Percentiles rank a stretch among this genome's conserved stretches.
phyloP scores from a whole-genome alignment of 164 flowering plant species.

The Dillenia suffruticosa region DNA sequence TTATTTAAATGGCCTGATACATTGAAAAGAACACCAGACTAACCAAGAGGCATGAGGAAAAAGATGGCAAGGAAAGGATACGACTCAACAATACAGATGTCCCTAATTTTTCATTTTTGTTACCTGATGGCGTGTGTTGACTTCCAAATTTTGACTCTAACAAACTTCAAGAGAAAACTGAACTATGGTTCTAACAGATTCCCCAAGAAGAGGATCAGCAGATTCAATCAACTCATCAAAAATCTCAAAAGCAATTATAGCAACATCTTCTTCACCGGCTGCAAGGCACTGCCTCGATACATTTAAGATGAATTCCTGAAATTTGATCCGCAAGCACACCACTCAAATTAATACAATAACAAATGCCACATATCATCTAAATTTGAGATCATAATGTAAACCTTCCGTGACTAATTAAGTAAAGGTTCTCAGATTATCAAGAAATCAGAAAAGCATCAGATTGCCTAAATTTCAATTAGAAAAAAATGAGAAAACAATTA shows the following conservation, averaged over 20 bases:
- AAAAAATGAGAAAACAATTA: no score
- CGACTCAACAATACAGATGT: no score
- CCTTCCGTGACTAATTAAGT: no score
- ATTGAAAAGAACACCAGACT: slow-evolving; percentile 13
- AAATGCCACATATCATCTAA: no score
- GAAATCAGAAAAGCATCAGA: no score
- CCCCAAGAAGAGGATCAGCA: slow-evolving; percentile 97
- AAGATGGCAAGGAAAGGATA: neutral
- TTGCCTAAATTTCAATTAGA: no score
- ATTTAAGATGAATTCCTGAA: slow-evolving; percentile 84
- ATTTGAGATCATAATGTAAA: no score
- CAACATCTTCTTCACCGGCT: slow-evolving; percentile 91
- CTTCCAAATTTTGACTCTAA: slow-evolving; percentile 74
- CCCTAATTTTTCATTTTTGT: neutral
- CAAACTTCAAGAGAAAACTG: slow-evolving; percentile 98
- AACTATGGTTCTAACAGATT: slow-evolving; percentile 83
- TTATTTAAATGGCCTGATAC: slow-evolving; percentile 86
- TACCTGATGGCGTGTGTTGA: slow-evolving; percentile 94
- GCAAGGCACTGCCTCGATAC: slow-evolving; percentile 87
- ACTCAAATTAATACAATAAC: no score
- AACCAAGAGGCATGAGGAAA: slow-evolving; percentile 1
- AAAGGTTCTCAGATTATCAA: no score
- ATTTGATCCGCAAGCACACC: slow-evolving; percentile 56
- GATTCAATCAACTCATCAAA: slow-evolving; percentile 98
- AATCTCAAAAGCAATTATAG: slow-evolving; percentile 89